Conservation (phyloP, 176 grass and related monocot species). For the Oryza australiensis region DNA sequence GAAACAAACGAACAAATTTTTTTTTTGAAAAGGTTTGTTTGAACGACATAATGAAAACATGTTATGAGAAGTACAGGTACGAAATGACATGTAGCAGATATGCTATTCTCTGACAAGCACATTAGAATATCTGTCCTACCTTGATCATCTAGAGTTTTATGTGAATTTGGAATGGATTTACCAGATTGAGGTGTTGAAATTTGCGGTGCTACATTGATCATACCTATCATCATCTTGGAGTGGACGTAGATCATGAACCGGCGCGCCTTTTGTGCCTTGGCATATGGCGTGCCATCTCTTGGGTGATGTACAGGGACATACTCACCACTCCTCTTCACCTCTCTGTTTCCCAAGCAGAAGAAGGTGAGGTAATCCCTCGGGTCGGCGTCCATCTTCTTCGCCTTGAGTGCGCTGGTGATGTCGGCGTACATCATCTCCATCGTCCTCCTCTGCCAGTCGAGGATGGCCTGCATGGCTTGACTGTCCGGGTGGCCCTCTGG, state of each 20-base stretch:
- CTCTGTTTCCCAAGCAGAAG: constrained; percentile 75
- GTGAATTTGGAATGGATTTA: no score
- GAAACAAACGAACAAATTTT: constrained; percentile 20
- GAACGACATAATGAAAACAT: no score
- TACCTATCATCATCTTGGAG: constrained; percentile 99
- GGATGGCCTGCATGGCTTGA: constrained; percentile 66
- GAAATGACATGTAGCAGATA: no score
- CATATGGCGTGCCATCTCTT: constrained; percentile 52
- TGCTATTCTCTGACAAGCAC: no score
- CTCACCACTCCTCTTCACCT: constrained; percentile 59
- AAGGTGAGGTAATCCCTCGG: constrained; percentile 45
- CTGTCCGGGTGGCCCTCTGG: constrained; percentile 73
- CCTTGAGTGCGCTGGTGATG: background rate
- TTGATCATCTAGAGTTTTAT: no score
- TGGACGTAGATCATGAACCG: constrained; percentile 98
- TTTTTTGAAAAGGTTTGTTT: background rate
- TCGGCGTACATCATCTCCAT: constrained; percentile 69
- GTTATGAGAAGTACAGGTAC: no score
- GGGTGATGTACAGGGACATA: constrained; percentile 12
- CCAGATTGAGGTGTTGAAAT: background rate
- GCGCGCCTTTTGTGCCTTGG: constrained; percentile 61
- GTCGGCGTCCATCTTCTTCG: constrained; percentile 42
- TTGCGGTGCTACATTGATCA: background rate
- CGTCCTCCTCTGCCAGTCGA: constrained; percentile 92
- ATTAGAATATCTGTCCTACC: no score